These are phyloP conservation scores for Heliamphora exappendiculata DNA, from an alignment of 148 eudicot genomes.

Conservation along the genomic window DNA sequence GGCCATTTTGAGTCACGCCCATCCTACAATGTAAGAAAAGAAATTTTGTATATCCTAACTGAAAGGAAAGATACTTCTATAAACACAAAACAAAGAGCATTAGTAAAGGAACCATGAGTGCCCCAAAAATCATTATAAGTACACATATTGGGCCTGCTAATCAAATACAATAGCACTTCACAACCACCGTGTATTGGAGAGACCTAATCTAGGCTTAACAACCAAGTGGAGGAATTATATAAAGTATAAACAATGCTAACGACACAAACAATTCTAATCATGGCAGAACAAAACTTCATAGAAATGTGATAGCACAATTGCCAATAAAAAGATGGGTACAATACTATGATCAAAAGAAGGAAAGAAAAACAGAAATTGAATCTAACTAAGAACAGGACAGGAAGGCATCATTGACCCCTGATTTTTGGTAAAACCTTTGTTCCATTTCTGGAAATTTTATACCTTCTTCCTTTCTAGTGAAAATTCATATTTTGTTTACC, in stretches of 20 bases:
- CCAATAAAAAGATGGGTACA: background rate
- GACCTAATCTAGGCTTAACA: background rate
- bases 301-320: background rate
- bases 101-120: too few species aligned
- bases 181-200: background rate
- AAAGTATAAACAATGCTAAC: background rate
- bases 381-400: background rate
- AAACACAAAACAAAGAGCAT: background rate
- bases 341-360: background rate
- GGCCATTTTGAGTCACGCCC: conserved; percentile 88
- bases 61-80: background rate
- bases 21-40: conserved; percentile 36
- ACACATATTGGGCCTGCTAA: background rate
- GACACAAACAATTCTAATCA: background rate
- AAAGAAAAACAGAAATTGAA: background rate
- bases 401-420: background rate
- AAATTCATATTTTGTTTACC: too few species aligned
- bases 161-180: background rate
- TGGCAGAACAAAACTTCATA: background rate
- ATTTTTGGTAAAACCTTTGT: too few species aligned
- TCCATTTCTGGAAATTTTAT: too few species aligned
- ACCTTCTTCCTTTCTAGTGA: too few species aligned
- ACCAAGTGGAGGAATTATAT: background rate
- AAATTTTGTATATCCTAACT: background rate
- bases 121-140: too few species aligned